phyloP scores from a whole-genome alignment of 2,329 filamentous ascomycete genomes.

The Talaromyces sp. region DNA sequence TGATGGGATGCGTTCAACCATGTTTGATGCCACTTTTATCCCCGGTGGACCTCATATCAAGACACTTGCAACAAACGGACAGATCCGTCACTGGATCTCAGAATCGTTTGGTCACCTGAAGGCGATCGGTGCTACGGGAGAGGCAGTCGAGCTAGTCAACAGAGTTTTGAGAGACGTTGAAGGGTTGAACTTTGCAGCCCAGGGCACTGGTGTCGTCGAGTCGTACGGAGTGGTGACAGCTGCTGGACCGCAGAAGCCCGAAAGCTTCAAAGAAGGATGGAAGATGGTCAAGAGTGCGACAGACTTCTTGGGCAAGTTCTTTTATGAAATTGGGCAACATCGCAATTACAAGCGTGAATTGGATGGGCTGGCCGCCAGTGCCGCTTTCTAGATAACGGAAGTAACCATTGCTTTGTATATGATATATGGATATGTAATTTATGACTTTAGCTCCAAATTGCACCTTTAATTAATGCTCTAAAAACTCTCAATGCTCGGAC shows the following conservation, averaged over 20 bases:
- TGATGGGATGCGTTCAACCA: constrained; percentile 66
- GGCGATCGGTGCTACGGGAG: constrained; percentile 68
- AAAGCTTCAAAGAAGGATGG: constrained; percentile 56
- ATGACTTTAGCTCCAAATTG: background rate
- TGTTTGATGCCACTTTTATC: constrained; percentile 74
- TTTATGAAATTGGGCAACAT: constrained; percentile 64
- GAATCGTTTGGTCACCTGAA: constrained; percentile 81
- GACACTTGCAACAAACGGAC: constrained; percentile 62
- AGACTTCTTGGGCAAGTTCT: constrained; percentile 66
- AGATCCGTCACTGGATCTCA: constrained; percentile 68
- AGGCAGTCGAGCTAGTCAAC: constrained; percentile 60
- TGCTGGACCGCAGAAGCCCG: constrained; percentile 44
- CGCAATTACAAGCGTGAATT: constrained; percentile 68
- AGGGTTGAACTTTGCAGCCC: constrained; percentile 43
- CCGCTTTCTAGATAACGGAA: constrained; percentile 58
- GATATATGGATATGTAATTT: background rate
- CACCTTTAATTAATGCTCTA: background rate
- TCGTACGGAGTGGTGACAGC: constrained; percentile 75
- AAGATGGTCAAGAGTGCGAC: constrained; percentile 61
- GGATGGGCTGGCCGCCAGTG: constrained; percentile 59
- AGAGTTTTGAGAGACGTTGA: constrained; percentile 38
- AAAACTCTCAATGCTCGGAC: background rate
- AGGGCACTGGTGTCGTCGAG: constrained; percentile 49
- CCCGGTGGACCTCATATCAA: constrained; percentile 57
- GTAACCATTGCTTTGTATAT: background rate